A percentile compares a stretch with the other conserved stretches of the same genome.
phyloP scores from a whole-genome alignment of 306 rosid species.

The Cyclanthera cordifolia region DNA sequence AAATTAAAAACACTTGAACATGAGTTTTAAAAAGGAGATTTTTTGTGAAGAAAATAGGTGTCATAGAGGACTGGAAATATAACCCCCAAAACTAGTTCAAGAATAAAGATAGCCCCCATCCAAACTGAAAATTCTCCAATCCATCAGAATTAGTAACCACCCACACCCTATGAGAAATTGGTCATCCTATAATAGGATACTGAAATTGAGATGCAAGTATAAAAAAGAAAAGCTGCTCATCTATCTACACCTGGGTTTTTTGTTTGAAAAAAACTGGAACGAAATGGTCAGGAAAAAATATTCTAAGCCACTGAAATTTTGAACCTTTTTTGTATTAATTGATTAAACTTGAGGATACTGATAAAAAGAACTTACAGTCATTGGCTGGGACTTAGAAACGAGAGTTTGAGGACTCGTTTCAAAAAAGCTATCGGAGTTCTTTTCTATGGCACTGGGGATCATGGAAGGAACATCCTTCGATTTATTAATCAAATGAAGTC shows the following conservation, averaged over 20 bases:
- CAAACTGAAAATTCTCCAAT: too few species aligned
- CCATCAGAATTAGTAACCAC: too few species aligned
- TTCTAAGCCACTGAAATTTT: background rate
- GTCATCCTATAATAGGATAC: too few species aligned
- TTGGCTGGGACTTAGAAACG: slow-evolving; percentile 30
- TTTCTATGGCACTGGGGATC: slow-evolving; percentile 36
- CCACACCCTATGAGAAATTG: too few species aligned
- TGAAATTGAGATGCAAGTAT: too few species aligned
- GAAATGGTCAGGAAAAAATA: too few species aligned
- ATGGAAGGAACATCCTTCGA: slow-evolving; percentile 36
- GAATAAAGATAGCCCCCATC: too few species aligned
- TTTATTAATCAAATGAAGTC: slow-evolving; percentile 49
- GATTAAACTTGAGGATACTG: slow-evolving; percentile 37
- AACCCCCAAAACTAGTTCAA: too few species aligned
- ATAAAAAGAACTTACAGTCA: slow-evolving; percentile 26
- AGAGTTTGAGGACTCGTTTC: slow-evolving; percentile 66
- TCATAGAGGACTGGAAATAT: too few species aligned
- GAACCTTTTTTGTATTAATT: background rate
- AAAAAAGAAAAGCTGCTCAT: background rate
- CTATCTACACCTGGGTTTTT: background rate
- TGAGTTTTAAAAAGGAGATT: too few species aligned
- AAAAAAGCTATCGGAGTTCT: slow-evolving; percentile 74
- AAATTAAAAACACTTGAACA: too few species aligned
- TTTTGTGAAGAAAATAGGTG: too few species aligned
- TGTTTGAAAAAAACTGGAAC: background rate